Base-by-base conservation (phyloP, 1,284 basidiomycete species). In the Inonotus hispidus region DNA sequence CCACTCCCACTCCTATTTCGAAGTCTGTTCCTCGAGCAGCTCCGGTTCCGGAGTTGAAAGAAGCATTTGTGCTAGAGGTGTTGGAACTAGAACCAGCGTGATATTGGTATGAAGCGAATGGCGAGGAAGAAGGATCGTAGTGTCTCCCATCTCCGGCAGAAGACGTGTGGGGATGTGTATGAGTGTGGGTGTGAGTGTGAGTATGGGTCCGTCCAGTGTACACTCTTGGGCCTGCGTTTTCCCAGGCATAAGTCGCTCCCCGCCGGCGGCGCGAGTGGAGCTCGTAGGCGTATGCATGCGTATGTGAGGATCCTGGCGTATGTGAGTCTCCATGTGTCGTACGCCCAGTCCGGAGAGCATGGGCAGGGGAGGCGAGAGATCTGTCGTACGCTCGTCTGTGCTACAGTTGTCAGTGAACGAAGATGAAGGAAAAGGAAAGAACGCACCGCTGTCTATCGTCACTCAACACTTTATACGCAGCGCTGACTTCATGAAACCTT, bases 381-480 rank as follows among this genome's bases (percentile, higher is more conserved):
- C 73, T 71, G 58, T 77, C 75, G 56, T 76, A 76, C 49, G 72
- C 70, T 59, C 74, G 68, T 62, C 75, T 76, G 47, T 1, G 25
- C 19, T 35, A 41, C 13, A 19, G 19, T 23, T 3, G 32, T 10
- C 29, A 37, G 13, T 16, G 50, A 11, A 35, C 19, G 19, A 27
- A 8, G 46, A 27, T 21, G 45, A n/a, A 35, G 32, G 43, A 39
- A 39, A 21, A n/a, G 29, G 35, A 55, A 29, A 35, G 29, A 27
- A 67, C 74, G 53, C 59, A 78, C 81, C 79, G 72, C 67, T 76
- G 74, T 53, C 79, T 69, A 61, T 80, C 79, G 58, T 82, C 75
- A 7, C 77, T 75, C 4, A 82, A 69, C 23, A 79, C 66, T 0
- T 74, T 68, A 60, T 81, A 82, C 1, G 81, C 80, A 47, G 80